Evolutionary conservation across 2,329 filamentous ascomycete genomes (phyloP).

Genomic region (Exophiala viscosa): DNA sequence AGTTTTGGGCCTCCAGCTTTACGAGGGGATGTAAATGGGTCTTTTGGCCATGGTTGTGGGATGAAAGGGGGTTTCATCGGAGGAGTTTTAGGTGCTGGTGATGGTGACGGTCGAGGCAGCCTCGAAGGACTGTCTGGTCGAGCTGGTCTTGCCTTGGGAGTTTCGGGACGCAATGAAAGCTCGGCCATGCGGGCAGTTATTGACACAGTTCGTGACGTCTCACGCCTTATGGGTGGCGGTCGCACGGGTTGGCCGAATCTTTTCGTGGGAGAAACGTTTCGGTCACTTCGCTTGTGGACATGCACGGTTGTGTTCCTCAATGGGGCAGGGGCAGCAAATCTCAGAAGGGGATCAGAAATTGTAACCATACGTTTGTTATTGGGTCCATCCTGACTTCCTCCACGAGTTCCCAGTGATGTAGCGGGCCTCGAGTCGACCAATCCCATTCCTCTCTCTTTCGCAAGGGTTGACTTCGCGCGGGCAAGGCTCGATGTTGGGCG

Average conservation of each 20-base stretch:
- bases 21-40: slow-evolving; percentile 31
- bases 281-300: slow-evolving; percentile 17
- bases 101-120: slow-evolving; percentile 20
- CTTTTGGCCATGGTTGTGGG: slow-evolving; percentile 34
- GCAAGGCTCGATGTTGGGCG: slow-evolving; percentile 33
- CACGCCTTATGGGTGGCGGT: neutral
- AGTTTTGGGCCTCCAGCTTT: slow-evolving; percentile 53
- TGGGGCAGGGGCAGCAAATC: slow-evolving; percentile 15
- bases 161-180: slow-evolving; percentile 27
- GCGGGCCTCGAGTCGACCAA: slow-evolving; percentile 39
- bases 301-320: slow-evolving; percentile 13
- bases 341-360: slow-evolving; percentile 33
- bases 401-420: slow-evolving; percentile 42
- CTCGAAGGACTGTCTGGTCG: slow-evolving; percentile 24
- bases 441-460: slow-evolving; percentile 48
- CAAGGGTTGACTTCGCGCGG: slow-evolving; percentile 53
- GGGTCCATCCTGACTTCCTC: slow-evolving; percentile 35
- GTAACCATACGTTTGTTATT: slow-evolving; percentile 53
- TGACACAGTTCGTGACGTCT: slow-evolving; percentile 11
- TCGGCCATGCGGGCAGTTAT: slow-evolving; percentile 27
- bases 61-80: slow-evolving; percentile 32
- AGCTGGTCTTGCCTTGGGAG: slow-evolving; percentile 6
- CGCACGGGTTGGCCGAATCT: neutral
- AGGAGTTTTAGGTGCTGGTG: slow-evolving; percentile 32
- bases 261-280: slow-evolving; percentile 10